Evolutionary conservation across 2,329 filamentous ascomycete species (phyloP), one percentile per base, ranked within the genome.

Genomic region (Trichoderma endophyticum): DNA sequence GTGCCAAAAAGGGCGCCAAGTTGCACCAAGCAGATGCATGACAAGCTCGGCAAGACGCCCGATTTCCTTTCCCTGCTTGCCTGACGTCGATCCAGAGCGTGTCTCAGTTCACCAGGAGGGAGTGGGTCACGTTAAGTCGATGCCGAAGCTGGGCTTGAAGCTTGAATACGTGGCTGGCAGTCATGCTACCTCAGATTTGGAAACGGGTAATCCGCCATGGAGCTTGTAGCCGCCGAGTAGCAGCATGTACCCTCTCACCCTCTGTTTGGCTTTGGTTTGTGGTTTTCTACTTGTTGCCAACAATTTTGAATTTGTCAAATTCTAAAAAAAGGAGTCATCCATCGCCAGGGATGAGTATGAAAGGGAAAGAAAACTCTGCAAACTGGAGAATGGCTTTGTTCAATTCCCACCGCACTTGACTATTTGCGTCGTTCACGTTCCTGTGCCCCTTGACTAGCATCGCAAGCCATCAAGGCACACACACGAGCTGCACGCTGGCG

Each of bases 361-460:
- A 28, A 26, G 1, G 14, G 26, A 12, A 6, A 30, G 3, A 61
- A 70, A 70, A 62, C 39, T 70, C 34, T 70, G 66, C 66, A 69
- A 8, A 62, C 65, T 68, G 54, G 64, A 43, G 62, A 30, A 60
- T 60, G 54, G 66, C 66, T 61, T 51, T 30, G 39, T 30, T 54
- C 39, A 51, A 61, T 70, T 62, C 66, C 66, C 66, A 68, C 56
- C 56, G 28, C 65, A 68, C 65, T 68, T 68, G 65, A 60, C 65
- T 68, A 51, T 30, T 70, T 70, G 66, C 66, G 66, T 70, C 66
- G 28, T 70, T 70, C 56, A 70, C 66, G 66, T 70, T 70, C 66
- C 66, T 70, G 57, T 70, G 66, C 66, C 66, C 66, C 66, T 70
- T 70, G 66, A 60, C 66, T 70, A 70, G 66, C 66, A 70, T 70